Conservation (phyloP, 768 basidiomycete genomes). For the Galerina sulciceps region DNA sequence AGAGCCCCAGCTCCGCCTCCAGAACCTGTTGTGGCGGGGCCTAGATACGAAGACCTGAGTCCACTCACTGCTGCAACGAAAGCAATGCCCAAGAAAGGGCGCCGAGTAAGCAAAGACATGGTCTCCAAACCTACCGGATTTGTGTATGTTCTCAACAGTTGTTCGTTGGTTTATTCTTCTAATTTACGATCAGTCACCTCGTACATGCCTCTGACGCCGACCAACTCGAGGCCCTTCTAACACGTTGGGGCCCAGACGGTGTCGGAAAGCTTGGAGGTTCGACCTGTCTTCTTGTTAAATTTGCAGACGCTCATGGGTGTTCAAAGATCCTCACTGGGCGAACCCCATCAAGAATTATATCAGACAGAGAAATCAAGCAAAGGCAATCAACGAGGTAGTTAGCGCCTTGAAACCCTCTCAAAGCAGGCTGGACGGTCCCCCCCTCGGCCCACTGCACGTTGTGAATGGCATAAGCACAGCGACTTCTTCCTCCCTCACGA, state of each 20-base stretch:
- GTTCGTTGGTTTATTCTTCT: slow-evolving; percentile 27
- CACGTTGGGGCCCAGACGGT: slow-evolving; percentile 88
- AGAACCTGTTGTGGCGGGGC: slow-evolving; percentile 60
- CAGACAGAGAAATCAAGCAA: slow-evolving; percentile 66
- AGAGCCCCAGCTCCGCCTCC: slow-evolving; percentile 40
- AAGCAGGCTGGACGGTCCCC: slow-evolving; percentile 44
- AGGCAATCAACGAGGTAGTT: slow-evolving; percentile 78
- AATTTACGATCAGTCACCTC: slow-evolving; percentile 64
- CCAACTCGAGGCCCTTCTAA: slow-evolving; percentile 85
- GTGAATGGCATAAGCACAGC: slow-evolving; percentile 77
- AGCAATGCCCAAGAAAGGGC: slow-evolving; percentile 54
- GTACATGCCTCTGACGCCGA: slow-evolving; percentile 91
- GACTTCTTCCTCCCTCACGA: slow-evolving; percentile 74
- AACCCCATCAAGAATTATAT: slow-evolving; percentile 84
- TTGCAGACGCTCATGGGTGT: slow-evolving; percentile 25
- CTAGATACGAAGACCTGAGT: slow-evolving; percentile 67
- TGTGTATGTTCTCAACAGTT: slow-evolving; percentile 59
- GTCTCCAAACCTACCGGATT: slow-evolving; percentile 83
- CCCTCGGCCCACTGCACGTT: slow-evolving; percentile 66
- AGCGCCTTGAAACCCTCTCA: slow-evolving; percentile 67
- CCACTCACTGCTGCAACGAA: slow-evolving; percentile 30
- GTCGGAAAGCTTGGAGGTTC: slow-evolving; percentile 87
- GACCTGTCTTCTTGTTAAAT: slow-evolving; percentile 26
- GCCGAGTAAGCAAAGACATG: slow-evolving; percentile 86
- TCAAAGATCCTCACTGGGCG: slow-evolving; percentile 85